Evolutionary conservation across 2,329 filamentous ascomycete species (phyloP).

Genomic region (Cercospora sp.): DNA sequence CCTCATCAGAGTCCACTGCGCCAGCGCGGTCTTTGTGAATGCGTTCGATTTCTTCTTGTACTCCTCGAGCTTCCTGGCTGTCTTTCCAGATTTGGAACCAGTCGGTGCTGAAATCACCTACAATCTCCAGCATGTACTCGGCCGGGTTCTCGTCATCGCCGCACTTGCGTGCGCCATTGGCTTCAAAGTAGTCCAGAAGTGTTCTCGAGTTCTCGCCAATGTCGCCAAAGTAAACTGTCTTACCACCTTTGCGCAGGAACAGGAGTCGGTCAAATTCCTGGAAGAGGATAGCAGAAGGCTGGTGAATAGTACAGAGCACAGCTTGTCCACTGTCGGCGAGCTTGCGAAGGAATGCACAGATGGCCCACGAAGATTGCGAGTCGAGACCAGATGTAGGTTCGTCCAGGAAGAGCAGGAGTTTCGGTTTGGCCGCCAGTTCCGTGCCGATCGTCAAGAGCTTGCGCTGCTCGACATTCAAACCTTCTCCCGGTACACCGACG

Average conservation of each 20-base stretch:
- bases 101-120: conserved; percentile 41
- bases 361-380: conserved; percentile 63
- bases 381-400: conserved; percentile 62
- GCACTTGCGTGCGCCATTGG: conserved; percentile 62
- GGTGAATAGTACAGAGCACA: conserved; percentile 51
- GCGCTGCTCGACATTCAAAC: conserved; percentile 62
- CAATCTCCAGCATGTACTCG: conserved; percentile 69
- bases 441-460: conserved; percentile 62
- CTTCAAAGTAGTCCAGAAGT: conserved; percentile 58
- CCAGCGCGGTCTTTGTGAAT: conserved; percentile 42
- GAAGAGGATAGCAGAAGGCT: conserved; percentile 48
- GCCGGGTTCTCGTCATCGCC: conserved; percentile 64
- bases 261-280: conserved; percentile 49
- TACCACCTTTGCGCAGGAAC: conserved; percentile 47
- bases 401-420: conserved; percentile 64
- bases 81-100: conserved; percentile 46
- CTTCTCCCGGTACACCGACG: conserved; percentile 62
- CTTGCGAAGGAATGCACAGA: conserved; percentile 62
- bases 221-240: conserved; percentile 52
- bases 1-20: conserved; percentile 32
- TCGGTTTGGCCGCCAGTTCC: conserved; percentile 48
- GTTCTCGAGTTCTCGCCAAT: conserved; percentile 46
- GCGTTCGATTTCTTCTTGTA: conserved; percentile 43
- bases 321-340: conserved; percentile 53
- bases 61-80: conserved; percentile 33